Evolutionary conservation across 345 rosid genomes (phyloP).

Genomic region (Eucalyptus cladocalyx): DNA sequence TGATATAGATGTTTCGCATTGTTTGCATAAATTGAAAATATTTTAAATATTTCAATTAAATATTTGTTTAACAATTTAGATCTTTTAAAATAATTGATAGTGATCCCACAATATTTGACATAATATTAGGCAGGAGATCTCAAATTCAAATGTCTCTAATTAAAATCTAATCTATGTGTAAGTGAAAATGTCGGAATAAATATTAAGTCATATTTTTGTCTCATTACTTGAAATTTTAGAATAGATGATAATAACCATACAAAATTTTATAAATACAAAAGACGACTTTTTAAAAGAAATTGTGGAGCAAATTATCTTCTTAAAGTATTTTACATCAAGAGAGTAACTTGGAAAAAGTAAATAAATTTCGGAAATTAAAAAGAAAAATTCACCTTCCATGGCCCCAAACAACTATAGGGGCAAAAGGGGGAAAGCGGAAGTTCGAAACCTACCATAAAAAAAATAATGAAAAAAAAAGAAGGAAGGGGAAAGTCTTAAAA

Average conservation of each 20-base stretch:
- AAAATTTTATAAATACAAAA: background rate
- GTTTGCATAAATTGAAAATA: background rate
- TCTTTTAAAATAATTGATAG: fast-evolving
- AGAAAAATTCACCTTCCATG: background rate
- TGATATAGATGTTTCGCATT: background rate
- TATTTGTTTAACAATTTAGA: fast-evolving
- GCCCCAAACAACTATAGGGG: background rate
- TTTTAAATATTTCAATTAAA: background rate
- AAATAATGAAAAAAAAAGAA: too few relatives aligned
- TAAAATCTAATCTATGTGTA: too few relatives aligned
- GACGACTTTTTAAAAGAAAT: background rate
- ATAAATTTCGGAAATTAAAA: background rate
- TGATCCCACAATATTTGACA: too few relatives aligned
- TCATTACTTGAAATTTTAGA: background rate
- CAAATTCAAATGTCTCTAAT: too few relatives aligned
- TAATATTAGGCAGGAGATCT: fast-evolving
- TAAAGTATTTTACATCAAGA: background rate
- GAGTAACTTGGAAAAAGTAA: background rate
- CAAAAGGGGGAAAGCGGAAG: background rate
- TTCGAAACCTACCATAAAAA: background rate
- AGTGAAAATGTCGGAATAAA: fast-evolving
- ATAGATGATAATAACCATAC: fast-evolving
- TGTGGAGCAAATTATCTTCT: background rate
- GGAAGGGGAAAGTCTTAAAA: background rate
- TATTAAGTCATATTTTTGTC: background rate